Percentiles rank a stretch among this genome's conserved stretches.
Conservation (phyloP, 805 yeast genomes). For the Zygosaccharomyces rouxii region DNA sequence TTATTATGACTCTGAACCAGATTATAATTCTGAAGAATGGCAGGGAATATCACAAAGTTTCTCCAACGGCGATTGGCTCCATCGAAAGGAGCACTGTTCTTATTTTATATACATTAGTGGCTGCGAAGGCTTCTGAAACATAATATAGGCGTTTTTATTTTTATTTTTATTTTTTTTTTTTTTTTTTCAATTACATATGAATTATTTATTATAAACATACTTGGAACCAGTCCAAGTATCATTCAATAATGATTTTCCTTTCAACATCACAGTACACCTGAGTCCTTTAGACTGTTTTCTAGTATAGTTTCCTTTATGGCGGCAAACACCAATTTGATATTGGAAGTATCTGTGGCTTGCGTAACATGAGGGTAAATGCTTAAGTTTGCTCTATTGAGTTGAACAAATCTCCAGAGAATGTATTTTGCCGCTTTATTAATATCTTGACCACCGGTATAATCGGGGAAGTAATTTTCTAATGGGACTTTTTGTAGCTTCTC, state of each 20-base stretch:
- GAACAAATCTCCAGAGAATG: constrained; percentile 84
- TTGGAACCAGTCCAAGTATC: constrained; percentile 11
- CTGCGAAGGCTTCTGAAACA: constrained; percentile 28
- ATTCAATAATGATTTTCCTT: neutral
- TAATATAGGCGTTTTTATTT: neutral
- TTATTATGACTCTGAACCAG: constrained; percentile 3
- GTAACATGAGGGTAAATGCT: constrained; percentile 87
- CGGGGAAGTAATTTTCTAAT: constrained; percentile 78
- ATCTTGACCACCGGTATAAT: constrained; percentile 85
- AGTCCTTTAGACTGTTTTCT: constrained; percentile 69
- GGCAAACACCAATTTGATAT: constrained; percentile 79
- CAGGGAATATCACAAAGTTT: neutral
- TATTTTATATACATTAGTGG: constrained; percentile 36
- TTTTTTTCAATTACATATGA: neutral
- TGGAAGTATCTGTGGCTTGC: constrained; percentile 90
- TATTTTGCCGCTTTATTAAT: constrained; percentile 88
- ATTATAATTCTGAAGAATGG: constrained; percentile 7
- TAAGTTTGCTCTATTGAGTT: constrained; percentile 74
- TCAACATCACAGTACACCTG: constrained; percentile 52
- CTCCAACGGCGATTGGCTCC: constrained; percentile 22
- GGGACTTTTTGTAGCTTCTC: constrained; percentile 81
- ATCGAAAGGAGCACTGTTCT: constrained; percentile 38
- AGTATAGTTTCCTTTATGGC: constrained; percentile 77
- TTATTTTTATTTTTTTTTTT: neutral
- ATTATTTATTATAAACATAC: neutral